These are phyloP conservation scores for Phyllachora maydis DNA, from an alignment of 2,329 filamentous ascomycete genomes.

Conservation along the genomic window DNA sequence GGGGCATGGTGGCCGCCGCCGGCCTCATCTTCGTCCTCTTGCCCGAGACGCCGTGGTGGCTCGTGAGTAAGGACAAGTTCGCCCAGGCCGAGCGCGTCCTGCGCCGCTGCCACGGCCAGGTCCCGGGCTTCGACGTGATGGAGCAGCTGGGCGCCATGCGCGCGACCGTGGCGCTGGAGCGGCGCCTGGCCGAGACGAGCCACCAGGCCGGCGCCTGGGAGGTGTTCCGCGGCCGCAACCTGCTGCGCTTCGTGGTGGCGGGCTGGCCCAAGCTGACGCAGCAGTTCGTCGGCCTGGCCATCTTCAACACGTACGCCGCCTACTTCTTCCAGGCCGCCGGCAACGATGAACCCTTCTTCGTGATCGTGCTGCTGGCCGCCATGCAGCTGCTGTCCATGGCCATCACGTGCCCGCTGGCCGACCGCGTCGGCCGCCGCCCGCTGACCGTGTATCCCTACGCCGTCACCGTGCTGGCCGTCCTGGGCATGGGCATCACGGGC, in stretches of 20 bases:
- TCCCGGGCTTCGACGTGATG: too few relatives aligned
- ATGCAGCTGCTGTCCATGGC: slow-evolving; percentile 18
- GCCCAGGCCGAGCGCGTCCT: too few relatives aligned
- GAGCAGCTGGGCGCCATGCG: too few relatives aligned
- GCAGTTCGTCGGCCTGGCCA: slow-evolving; percentile 7
- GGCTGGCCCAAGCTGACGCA: slow-evolving; percentile 8
- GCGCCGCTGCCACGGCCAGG: too few relatives aligned
- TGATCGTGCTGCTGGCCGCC: slow-evolving; percentile 17
- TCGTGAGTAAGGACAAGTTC: too few relatives aligned
- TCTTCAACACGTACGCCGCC: slow-evolving; percentile 6
- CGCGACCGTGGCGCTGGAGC: slow-evolving; percentile 6
- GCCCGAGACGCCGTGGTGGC: slow-evolving; percentile 1
- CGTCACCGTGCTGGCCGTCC: slow-evolving; percentile 12
- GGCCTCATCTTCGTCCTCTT: slow-evolving; percentile 1
- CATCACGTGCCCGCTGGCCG: slow-evolving; percentile 11
- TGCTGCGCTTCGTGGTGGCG: slow-evolving; percentile 10
- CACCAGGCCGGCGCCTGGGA: too few relatives aligned
- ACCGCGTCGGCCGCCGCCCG: slow-evolving; percentile 14
- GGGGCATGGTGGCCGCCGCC: neutral
- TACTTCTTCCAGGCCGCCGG: slow-evolving; percentile 19
- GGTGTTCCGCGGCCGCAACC: slow-evolving; percentile 11
- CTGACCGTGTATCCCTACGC: slow-evolving; percentile 16
- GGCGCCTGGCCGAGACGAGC: slow-evolving; percentile 8
- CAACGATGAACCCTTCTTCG: slow-evolving; percentile 17
- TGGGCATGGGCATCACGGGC: slow-evolving; percentile 17